These are phyloP conservation scores for Globisporangium mamillatum DNA, from an alignment of 352 stramenopile species.

Conservation along the genomic window DNA sequence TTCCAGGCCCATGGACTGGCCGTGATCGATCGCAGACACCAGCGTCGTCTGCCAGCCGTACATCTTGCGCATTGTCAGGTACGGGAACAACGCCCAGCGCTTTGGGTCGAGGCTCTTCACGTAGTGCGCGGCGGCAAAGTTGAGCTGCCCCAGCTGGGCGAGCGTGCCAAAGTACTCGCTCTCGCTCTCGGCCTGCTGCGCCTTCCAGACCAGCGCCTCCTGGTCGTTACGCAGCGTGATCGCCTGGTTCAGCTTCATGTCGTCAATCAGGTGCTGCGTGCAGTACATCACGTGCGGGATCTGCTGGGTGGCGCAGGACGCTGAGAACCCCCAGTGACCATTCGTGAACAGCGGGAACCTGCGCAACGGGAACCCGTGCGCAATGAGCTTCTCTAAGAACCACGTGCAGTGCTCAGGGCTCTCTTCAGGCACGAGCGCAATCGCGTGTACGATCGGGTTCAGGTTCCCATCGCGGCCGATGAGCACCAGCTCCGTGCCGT, in stretches of 20 bases:
- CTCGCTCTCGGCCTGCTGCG: slow-evolving; percentile 39
- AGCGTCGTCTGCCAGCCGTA: slow-evolving; percentile 52
- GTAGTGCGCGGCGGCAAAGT: slow-evolving; percentile 34
- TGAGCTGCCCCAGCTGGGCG: slow-evolving; percentile 27
- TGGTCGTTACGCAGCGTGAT: slow-evolving; percentile 25
- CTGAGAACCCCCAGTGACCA: slow-evolving; percentile 22
- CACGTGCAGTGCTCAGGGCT: slow-evolving; percentile 30
- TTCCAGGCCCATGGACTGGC: slow-evolving; percentile 16
- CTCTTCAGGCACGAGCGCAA: slow-evolving; percentile 34
- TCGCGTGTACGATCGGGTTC: slow-evolving; percentile 33
- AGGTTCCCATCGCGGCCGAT: slow-evolving; percentile 39
- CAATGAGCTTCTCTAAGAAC: slow-evolving; percentile 45
- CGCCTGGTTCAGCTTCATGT: slow-evolving; percentile 21
- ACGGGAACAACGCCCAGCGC: slow-evolving; percentile 47
- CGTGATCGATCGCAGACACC: slow-evolving; percentile 27
- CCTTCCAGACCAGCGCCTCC: slow-evolving; percentile 33
- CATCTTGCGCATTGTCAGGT: slow-evolving; percentile 34
- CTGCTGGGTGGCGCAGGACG: slow-evolving; percentile 21
- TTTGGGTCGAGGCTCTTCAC: slow-evolving; percentile 31
- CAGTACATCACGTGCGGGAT: slow-evolving; percentile 36
- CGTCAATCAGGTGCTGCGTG: slow-evolving; percentile 35
- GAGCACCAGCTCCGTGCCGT: slow-evolving; percentile 33
- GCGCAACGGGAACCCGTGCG: slow-evolving; percentile 42
- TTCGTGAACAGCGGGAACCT: slow-evolving; percentile 39
- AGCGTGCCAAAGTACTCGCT: slow-evolving; percentile 33